These are phyloP conservation scores for Lachnellula subtilissima DNA, from an alignment of 2,329 filamentous ascomycete genomes.

Conservation along the genomic window DNA sequence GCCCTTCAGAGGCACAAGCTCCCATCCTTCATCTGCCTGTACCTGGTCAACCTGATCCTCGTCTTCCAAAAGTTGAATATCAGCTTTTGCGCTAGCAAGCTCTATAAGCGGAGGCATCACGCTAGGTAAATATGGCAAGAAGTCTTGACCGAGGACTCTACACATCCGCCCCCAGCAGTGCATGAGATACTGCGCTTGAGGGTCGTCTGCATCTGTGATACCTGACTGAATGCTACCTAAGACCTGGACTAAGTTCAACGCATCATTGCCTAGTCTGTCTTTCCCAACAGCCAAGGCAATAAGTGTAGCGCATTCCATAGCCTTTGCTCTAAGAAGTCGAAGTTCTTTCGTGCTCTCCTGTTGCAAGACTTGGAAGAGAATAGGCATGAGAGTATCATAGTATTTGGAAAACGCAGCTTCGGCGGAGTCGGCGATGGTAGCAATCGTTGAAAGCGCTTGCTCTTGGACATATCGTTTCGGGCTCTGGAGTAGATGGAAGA, in stretches of 20 bases:
- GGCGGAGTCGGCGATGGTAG: conserved; percentile 96
- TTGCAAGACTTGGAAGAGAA: conserved; percentile 83
- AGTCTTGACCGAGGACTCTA: conserved; percentile 83
- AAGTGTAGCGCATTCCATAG: conserved; percentile 97
- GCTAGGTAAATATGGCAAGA: conserved; percentile 83
- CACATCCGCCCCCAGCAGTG: conserved; percentile 99
- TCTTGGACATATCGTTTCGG: conserved; percentile 96
- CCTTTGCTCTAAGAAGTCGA: conserved; percentile 85
- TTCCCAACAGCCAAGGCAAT: conserved; percentile 95
- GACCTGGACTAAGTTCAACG: conserved; percentile 79
- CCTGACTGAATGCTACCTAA: conserved; percentile 80
- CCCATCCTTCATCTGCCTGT: conserved; percentile 95
- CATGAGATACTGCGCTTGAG: conserved; percentile 92
- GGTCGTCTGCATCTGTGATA: conserved; percentile 88
- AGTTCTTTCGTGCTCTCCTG: conserved; percentile 93
- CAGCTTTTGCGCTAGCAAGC: conserved; percentile 89
- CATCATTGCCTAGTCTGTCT: conserved; percentile 83
- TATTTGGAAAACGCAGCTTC: conserved; percentile 93
- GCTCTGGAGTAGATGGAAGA: conserved; percentile 84
- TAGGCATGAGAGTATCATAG: conserved; percentile 92
- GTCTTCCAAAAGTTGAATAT: conserved; percentile 92
- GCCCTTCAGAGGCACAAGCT: conserved; percentile 91
- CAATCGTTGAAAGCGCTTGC: conserved; percentile 94
- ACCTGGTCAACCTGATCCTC: conserved; percentile 91
- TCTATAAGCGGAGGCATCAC: conserved; percentile 94